phyloP scores from a whole-genome alignment of 306 rosid genomes.

The Ormosia emarginata region DNA sequence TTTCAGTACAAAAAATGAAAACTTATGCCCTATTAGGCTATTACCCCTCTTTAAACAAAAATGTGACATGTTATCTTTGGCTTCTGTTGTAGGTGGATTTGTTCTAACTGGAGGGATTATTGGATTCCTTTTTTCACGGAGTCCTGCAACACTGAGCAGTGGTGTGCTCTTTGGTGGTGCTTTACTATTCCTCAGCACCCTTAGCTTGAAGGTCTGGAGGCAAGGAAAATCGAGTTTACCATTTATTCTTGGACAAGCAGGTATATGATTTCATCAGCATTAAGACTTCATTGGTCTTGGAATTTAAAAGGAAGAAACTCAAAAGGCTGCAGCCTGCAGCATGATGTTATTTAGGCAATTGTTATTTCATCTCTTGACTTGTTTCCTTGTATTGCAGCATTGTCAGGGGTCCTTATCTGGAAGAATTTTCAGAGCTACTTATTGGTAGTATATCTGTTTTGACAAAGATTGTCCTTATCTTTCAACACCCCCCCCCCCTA shows the following conservation, averaged over 20 bases:
- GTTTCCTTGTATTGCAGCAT: conserved; percentile 41
- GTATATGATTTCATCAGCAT: conserved; percentile 32
- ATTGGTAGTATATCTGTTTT: conserved; percentile 43
- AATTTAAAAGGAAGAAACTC: background rate
- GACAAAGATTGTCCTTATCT: background rate
- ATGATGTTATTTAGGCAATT: conserved; percentile 1
- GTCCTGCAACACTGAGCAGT: conserved; percentile 52
- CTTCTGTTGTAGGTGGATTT: conserved; percentile 57
- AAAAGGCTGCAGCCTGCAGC: conserved; percentile 1
- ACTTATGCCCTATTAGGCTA: background rate
- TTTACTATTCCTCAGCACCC: conserved; percentile 77
- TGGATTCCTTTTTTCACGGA: conserved; percentile 69
- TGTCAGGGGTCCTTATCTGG: conserved; percentile 71
- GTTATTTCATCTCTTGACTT: conserved; percentile 9
- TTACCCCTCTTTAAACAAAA: background rate
- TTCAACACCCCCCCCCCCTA: background rate
- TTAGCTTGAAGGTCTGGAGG: conserved; percentile 93
- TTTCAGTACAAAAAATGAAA: background rate
- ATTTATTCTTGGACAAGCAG: conserved; percentile 89
- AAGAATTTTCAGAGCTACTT: conserved; percentile 69
- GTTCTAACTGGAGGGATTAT: conserved; percentile 75
- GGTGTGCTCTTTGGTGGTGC: conserved; percentile 82
- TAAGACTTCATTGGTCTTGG: background rate
- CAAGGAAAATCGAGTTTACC: conserved; percentile 88
- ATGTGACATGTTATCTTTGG: background rate